Conservation (phyloP, 2,329 filamentous ascomycete species). For the Colletotrichum chrysophilum region DNA sequence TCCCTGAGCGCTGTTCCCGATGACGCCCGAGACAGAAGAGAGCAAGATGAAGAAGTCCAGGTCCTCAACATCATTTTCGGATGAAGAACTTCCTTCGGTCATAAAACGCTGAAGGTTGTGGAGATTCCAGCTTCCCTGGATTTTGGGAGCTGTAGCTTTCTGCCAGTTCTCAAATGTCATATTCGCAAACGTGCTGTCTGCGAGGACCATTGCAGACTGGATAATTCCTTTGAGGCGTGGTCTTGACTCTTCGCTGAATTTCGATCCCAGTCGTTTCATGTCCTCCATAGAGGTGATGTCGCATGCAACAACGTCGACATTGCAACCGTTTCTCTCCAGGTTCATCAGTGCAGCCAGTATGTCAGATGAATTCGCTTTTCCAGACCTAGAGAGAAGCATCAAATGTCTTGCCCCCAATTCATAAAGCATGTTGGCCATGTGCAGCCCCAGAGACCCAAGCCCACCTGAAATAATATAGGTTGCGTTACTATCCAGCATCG, state of each 20-base stretch:
- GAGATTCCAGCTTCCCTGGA: constrained; percentile 20
- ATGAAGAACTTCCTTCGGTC: neutral
- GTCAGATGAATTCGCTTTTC: constrained; percentile 14
- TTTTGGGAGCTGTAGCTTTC: constrained; percentile 20
- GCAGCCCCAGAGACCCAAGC: constrained; percentile 30
- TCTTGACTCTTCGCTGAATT: constrained; percentile 24
- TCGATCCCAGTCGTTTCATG: neutral
- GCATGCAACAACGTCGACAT: constrained; percentile 13
- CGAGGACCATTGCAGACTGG: constrained; percentile 35
- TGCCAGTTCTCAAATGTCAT: constrained; percentile 21
- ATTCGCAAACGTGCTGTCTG: constrained; percentile 18
- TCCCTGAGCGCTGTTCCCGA: constrained; percentile 19
- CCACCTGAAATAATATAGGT: constrained; percentile 35
- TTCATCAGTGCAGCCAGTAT: constrained; percentile 21
- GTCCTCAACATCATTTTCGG: neutral
- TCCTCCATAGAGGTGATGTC: constrained; percentile 23
- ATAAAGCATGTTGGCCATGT: constrained; percentile 29
- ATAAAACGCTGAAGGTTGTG: neutral
- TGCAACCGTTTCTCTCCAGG: constrained; percentile 21
- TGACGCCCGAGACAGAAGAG: constrained; percentile 23
- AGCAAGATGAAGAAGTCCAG: constrained; percentile 24
- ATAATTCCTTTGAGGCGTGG: constrained; percentile 27
- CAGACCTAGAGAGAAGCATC: constrained; percentile 33
- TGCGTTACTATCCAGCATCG: constrained; percentile 21
- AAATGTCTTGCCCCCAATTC: constrained; percentile 31